Evolutionary conservation across 257 asterid genomes (phyloP).

Genomic region (Solanum virginianum): DNA sequence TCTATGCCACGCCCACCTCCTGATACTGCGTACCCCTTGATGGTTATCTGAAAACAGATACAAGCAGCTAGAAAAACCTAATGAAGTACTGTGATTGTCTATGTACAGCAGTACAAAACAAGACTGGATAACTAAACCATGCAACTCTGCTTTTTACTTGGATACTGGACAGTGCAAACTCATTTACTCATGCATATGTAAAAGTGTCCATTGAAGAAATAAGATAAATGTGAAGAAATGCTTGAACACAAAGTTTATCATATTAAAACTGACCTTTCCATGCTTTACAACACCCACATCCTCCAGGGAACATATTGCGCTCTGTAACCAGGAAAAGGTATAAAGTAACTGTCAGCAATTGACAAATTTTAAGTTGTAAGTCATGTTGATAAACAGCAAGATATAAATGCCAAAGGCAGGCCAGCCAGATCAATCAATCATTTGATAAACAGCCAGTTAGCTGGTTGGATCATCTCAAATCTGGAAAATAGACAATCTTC

Average conservation of each 20-base stretch:
- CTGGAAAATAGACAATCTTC: background rate
- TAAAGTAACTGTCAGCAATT: background rate
- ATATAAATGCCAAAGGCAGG: background rate
- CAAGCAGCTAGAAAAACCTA: background rate
- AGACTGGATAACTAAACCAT: background rate
- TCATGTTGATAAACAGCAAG: background rate
- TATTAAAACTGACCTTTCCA: constrained; percentile 57
- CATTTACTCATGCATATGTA: background rate
- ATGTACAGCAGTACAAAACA: background rate
- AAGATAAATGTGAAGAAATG: background rate
- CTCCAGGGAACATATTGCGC: constrained; percentile 86
- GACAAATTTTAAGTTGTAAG: background rate
- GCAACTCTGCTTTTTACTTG: background rate
- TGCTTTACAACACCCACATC: constrained; percentile 50
- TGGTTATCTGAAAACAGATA: constrained; percentile 36
- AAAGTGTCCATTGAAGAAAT: background rate
- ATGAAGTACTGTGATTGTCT: background rate
- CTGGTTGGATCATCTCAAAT: background rate
- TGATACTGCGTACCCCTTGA: constrained; percentile 89
- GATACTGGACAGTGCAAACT: background rate
- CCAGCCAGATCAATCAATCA: background rate
- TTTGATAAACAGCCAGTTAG: background rate
- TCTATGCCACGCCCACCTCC: constrained; percentile 99
- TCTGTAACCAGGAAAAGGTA: constrained; percentile 44
- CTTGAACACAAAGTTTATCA: background rate